Conservation (phyloP, 768 basidiomycete species). For the Mycena amicta region DNA sequence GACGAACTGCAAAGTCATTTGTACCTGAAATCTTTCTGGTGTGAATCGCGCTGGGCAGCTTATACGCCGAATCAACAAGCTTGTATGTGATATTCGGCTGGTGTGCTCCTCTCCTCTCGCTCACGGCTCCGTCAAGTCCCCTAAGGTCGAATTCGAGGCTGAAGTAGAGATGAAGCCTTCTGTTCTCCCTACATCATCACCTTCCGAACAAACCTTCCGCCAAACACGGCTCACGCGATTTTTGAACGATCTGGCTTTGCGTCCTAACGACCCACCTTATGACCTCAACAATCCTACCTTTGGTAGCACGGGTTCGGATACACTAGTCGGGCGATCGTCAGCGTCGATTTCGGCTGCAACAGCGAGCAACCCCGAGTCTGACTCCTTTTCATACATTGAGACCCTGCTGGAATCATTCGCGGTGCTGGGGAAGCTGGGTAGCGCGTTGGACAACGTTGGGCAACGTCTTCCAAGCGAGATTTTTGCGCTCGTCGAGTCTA, state of each 20-base stretch:
- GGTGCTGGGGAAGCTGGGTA: constrained; percentile 85
- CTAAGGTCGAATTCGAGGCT: constrained; percentile 65
- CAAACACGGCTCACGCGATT: constrained; percentile 62
- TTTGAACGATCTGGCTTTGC: constrained; percentile 63
- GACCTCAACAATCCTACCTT: constrained; percentile 54
- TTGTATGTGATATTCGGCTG: constrained; percentile 50
- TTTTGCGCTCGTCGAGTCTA: constrained; percentile 80
- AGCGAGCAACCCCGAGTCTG: constrained; percentile 77
- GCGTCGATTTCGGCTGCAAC: constrained; percentile 25
- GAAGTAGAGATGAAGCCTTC: constrained; percentile 38
- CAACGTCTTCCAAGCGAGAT: constrained; percentile 87
- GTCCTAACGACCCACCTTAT: constrained; percentile 78
- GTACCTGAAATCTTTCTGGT: constrained; percentile 97
- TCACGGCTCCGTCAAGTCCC: constrained; percentile 45
- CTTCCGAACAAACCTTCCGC: constrained; percentile 41
- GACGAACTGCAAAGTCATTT: constrained; percentile 96
- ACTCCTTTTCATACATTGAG: constrained; percentile 94
- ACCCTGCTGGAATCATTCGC: constrained; percentile 90
- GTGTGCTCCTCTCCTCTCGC: background rate
- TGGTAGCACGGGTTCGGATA: constrained; percentile 25
- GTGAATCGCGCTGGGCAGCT: constrained; percentile 87
- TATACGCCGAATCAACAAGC: constrained; percentile 79
- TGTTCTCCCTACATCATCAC: constrained; percentile 36
- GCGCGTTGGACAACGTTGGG: constrained; percentile 77
- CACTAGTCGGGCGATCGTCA: constrained; percentile 12